A percentile compares a stretch with the other conserved stretches of the same genome.
phyloP scores from a whole-genome alignment of 352 stramenopile genomes.

The Pythium utonaiense region DNA sequence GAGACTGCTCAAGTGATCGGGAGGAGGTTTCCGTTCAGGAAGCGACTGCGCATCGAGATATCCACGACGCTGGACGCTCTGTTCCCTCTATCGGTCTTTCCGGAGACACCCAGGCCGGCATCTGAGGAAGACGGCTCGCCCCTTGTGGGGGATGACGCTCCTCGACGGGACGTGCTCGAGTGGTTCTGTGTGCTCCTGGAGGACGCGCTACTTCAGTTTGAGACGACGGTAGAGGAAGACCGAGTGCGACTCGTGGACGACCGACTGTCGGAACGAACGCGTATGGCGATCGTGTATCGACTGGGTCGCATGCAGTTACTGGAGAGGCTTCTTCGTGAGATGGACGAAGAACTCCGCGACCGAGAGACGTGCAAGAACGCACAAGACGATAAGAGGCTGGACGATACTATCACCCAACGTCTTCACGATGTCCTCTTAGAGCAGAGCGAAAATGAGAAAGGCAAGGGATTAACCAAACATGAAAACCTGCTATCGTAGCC shows the following conservation, averaged over 20 bases:
- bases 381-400: background rate
- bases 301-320: constrained; percentile 43
- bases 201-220: constrained; percentile 20
- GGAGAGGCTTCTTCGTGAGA: constrained; percentile 28
- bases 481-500: background rate
- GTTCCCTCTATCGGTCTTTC: constrained; percentile 30
- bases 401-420: background rate
- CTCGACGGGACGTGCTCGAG: constrained; percentile 15
- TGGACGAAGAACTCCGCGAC: constrained; percentile 32
- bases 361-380: background rate
- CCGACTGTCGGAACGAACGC: constrained; percentile 23
- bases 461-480: background rate
- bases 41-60: constrained; percentile 45
- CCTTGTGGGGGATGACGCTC: background rate
- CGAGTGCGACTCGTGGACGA: constrained; percentile 23
- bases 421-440: background rate
- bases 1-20: constrained; percentile 23
- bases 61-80: constrained; percentile 46
- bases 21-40: constrained; percentile 44
- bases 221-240: constrained; percentile 22
- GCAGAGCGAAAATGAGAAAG: background rate
- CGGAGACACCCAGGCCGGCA: background rate
- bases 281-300: constrained; percentile 46
- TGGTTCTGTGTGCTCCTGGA: constrained; percentile 18
- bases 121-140: background rate